Evolutionary conservation across 2,329 filamentous ascomycete species (phyloP).

Genomic region (Stagonosporopsis tanaceti): DNA sequence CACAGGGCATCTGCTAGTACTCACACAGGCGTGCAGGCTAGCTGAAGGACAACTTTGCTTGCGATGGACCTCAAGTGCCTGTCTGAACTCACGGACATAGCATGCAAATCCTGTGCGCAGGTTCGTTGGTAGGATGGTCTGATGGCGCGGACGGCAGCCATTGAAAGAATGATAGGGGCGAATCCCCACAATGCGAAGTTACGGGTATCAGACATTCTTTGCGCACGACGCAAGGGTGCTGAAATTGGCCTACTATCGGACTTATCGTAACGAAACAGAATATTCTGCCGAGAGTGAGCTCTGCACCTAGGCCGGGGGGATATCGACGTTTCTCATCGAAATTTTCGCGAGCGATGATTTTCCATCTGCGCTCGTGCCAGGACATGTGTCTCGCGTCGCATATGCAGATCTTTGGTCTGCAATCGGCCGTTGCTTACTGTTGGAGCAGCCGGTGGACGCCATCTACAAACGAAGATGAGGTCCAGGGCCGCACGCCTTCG

Average conservation of each 20-base stretch:
- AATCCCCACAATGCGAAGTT: not conserved
- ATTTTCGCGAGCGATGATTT: not conserved
- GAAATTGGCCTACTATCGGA: not conserved
- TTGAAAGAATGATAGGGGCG: not conserved
- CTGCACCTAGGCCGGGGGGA: constrained; percentile 2
- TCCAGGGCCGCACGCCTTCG: constrained; percentile 15
- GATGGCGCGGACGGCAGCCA: not conserved
- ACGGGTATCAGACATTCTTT: not conserved
- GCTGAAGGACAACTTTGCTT: not conserved
- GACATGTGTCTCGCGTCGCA: not conserved
- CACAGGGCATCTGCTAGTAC: not conserved
- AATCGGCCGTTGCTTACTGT: constrained; percentile 2
- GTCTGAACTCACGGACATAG: not conserved
- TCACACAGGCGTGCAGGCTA: not conserved
- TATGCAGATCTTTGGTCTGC: not conserved
- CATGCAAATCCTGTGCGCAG: not conserved
- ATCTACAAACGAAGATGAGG: constrained; percentile 26
- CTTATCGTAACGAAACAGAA: constrained; percentile 6
- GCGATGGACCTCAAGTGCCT: too few relatives aligned
- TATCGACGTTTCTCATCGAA: not conserved
- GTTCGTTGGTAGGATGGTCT: not conserved
- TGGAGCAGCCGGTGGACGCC: constrained; percentile 25
- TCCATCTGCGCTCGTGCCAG: not conserved
- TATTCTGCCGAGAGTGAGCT: constrained; percentile 10
- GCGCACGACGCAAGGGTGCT: constrained; percentile 10